Percentiles rank a stretch among this genome's conserved stretches.
phyloP scores from a whole-genome alignment of 352 stramenopile species.

The Blastocystis sp. region DNA sequence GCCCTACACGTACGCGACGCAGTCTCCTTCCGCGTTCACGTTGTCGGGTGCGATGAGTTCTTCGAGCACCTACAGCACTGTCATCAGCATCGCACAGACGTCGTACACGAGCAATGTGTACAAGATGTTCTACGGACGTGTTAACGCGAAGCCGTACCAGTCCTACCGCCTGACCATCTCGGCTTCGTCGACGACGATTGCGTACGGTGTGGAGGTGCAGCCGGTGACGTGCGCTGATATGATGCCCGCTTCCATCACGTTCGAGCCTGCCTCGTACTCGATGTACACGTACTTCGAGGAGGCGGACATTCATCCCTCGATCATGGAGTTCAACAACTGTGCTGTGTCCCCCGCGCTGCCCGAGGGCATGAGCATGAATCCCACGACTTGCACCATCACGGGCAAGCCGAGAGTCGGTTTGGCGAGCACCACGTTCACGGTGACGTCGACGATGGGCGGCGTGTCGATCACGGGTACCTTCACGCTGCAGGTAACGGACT shows the following conservation, averaged over 20 bases:
- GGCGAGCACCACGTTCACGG: slow-evolving; percentile 22
- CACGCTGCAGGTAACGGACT: slow-evolving; percentile 13
- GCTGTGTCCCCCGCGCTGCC: slow-evolving; percentile 2
- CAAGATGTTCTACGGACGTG: neutral
- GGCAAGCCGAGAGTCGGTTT: neutral
- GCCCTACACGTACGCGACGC: neutral
- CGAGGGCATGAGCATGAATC: neutral
- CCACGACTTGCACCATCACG: slow-evolving; percentile 7
- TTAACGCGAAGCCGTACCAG: neutral
- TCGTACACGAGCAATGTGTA: neutral
- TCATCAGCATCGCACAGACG: neutral
- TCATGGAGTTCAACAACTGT: neutral
- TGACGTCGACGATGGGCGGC: neutral
- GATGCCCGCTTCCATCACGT: neutral
- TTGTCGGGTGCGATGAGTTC: neutral
- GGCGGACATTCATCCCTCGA: neutral
- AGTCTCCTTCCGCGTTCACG: neutral
- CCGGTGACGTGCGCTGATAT: neutral
- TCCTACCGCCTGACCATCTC: neutral
- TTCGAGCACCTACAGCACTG: neutral
- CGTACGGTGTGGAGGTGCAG: neutral
- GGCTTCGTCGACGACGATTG: neutral
- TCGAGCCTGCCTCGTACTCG: neutral
- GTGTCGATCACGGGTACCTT: slow-evolving; percentile 22
- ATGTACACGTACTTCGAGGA: slow-evolving; percentile 3